Base-by-base conservation (phyloP, 2,329 filamentous ascomycete species). In the Biscogniauxia mediterranea region DNA sequence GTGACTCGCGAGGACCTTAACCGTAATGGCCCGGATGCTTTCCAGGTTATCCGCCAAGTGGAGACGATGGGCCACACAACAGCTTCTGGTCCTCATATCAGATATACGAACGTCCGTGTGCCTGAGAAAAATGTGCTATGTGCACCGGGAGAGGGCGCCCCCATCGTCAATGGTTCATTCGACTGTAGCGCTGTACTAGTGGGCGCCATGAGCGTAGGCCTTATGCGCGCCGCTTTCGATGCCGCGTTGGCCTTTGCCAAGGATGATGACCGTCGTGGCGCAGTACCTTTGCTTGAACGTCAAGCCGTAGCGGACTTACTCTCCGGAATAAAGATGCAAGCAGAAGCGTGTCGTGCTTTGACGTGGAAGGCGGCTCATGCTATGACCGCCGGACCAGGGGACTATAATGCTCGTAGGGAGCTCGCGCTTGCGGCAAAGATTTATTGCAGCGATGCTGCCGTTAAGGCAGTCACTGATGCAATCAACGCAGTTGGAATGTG, bases 141-240 rank as follows among this genome's bases (percentile, higher is more conserved):
- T 19, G 64, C 72, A 1, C 79, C 79, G 0, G 80, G 79, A 1
- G 68, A 74, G 28, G 83, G 78, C 2, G 78, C 77, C 0, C 65
- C 74, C 11, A 63, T 83, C 2, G 77, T 81, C 0, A 76, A 77
- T 17, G 66, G 70, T 20, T 74, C 78, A 0, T 83, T 85, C 58
- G 79, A 79, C 3, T 59, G 63, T 13, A 74, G 67, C 20, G 82
- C 81, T 1, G 78, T 79, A 1, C 73, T 86, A 0, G 83, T 85
- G 0, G 82, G 82, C 1, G 82, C 83, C 2, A 85, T 86, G 79
- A 76, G 76, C 9, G 80, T 82, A 0, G 81, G 82, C 1, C 72
- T 85, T 50, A 83, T 84, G 81, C 77, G 83, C 0, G 77, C 79
- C 0, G 77, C 79, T 0, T 86, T 85, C 63, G 82, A 84, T 15